phyloP scores from a whole-genome alignment of 352 stramenopile genomes.

The Phytophthora kernoviae region DNA sequence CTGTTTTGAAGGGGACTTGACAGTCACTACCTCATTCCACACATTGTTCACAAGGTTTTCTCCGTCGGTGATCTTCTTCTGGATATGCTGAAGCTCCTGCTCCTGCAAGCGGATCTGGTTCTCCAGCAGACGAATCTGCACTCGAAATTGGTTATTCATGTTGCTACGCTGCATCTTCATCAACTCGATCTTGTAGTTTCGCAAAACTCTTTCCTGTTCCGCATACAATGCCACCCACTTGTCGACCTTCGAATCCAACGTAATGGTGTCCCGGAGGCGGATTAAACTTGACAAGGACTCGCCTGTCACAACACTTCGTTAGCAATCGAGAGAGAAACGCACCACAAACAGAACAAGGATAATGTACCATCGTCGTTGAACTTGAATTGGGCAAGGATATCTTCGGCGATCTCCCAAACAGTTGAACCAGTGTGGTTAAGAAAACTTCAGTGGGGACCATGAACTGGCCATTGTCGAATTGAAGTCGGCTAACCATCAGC shows the following conservation, averaged over 20 bases:
- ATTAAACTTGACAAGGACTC: constrained; percentile 71
- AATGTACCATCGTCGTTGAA: constrained; percentile 79
- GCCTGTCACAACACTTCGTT: constrained; percentile 29
- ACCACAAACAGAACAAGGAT: neutral
- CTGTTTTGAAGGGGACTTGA: constrained; percentile 22
- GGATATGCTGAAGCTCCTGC: constrained; percentile 65
- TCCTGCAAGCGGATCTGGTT: constrained; percentile 65
- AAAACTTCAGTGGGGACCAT: constrained; percentile 44
- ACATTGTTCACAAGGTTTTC: constrained; percentile 63
- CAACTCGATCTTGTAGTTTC: constrained; percentile 67
- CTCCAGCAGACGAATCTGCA: constrained; percentile 58
- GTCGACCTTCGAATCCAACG: constrained; percentile 59
- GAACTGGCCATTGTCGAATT: constrained; percentile 24
- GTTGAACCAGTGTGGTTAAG: constrained; percentile 45
- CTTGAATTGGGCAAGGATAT: constrained; percentile 83
- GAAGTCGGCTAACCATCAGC: constrained; percentile 12
- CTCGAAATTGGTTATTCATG: constrained; percentile 52
- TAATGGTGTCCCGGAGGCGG: constrained; percentile 73
- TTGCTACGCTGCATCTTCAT: constrained; percentile 64
- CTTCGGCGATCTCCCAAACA: constrained; percentile 64
- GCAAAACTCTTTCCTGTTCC: constrained; percentile 54
- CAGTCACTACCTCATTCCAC: constrained; percentile 54
- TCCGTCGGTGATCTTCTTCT: constrained; percentile 51
- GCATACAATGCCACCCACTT: constrained; percentile 43
- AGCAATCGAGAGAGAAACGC: neutral